phyloP scores from a whole-genome alignment of 2,329 filamentous ascomycete genomes.

The Pseudomassariella vexata region DNA sequence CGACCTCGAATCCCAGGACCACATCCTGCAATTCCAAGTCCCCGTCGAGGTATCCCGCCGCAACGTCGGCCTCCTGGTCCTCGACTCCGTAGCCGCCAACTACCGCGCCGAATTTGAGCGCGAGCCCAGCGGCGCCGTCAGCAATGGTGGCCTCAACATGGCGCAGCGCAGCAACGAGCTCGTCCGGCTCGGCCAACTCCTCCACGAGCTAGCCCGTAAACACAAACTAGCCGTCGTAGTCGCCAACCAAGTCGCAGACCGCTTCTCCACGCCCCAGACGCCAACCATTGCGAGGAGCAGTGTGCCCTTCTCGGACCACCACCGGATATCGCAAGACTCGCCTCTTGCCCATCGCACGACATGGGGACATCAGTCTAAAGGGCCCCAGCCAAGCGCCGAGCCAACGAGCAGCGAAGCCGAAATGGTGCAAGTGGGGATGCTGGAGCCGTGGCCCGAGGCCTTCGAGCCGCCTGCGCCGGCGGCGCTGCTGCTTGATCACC shows the following conservation, averaged over 20 bases:
- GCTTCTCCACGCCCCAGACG: constrained; percentile 44
- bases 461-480: constrained; percentile 31
- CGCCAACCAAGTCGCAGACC: constrained; percentile 91
- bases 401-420: constrained; percentile 33
- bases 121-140: constrained; percentile 30
- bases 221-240: constrained; percentile 81
- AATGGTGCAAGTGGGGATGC: constrained; percentile 26
- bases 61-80: constrained; percentile 72
- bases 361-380: constrained; percentile 20
- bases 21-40: constrained; percentile 88
- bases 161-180: constrained; percentile 73
- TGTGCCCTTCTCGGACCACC: constrained; percentile 7
- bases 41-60: constrained; percentile 75
- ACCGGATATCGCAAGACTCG: constrained; percentile 33
- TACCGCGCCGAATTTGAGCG: constrained; percentile 86
- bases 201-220: constrained; percentile 69
- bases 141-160: constrained; percentile 50
- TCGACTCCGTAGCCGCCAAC: constrained; percentile 93
- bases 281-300: constrained; percentile 8
- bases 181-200: constrained; percentile 65
- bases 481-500: constrained; percentile 73
- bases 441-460: constrained; percentile 22
- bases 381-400: constrained; percentile 22
- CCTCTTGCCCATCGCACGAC: constrained; percentile 43
- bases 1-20: constrained; percentile 90